Percentiles rank a stretch among this genome's conserved stretches.
These are phyloP conservation scores for Ajuga chamaepitys DNA, from an alignment of 257 asterid genomes.

Conservation along the genomic window DNA sequence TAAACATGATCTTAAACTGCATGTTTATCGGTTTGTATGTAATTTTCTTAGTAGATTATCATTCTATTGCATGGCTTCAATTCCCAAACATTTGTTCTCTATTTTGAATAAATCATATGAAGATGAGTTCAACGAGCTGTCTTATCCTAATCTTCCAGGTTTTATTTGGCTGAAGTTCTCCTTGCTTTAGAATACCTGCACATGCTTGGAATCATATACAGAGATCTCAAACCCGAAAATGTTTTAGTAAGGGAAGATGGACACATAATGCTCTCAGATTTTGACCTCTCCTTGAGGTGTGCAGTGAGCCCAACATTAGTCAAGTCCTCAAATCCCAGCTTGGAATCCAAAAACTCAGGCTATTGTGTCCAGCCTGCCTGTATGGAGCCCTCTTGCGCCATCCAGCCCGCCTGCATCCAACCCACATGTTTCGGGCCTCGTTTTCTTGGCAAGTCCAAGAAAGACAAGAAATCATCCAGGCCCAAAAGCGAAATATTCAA, in stretches of 20 bases:
- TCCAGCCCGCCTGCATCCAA: slow-evolving; percentile 43
- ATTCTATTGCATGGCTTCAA: no score
- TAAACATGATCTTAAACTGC: no score
- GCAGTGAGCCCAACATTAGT: slow-evolving; percentile 52
- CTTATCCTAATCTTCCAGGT: slow-evolving; percentile 31
- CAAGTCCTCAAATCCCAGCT: slow-evolving; percentile 32
- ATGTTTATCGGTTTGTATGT: no score
- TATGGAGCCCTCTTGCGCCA: slow-evolving; percentile 46
- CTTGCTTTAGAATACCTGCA: slow-evolving; percentile 58
- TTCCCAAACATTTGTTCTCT: no score
- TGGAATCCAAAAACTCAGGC: slow-evolving; percentile 37
- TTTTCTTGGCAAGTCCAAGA: slow-evolving; percentile 35
- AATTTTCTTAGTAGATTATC: no score
- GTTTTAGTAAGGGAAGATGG: slow-evolving; percentile 58
- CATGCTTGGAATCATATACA: slow-evolving; percentile 66
- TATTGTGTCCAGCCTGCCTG: slow-evolving; percentile 40
- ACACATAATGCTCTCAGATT: slow-evolving; percentile 69
- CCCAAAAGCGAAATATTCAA: slow-evolving; percentile 26
- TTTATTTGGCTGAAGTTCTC: slow-evolving; percentile 61
- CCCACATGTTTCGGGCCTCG: slow-evolving; percentile 53
- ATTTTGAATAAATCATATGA: neutral
- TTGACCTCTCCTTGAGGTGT: slow-evolving; percentile 67
- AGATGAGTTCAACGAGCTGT: neutral
- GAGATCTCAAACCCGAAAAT: slow-evolving; percentile 67
- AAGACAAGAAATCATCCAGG: slow-evolving; percentile 28